A percentile compares a stretch with the other conserved stretches of the same genome.
phyloP scores from a whole-genome alignment of 2,329 filamentous ascomycete species.

The Periglandula ipomoeae region DNA sequence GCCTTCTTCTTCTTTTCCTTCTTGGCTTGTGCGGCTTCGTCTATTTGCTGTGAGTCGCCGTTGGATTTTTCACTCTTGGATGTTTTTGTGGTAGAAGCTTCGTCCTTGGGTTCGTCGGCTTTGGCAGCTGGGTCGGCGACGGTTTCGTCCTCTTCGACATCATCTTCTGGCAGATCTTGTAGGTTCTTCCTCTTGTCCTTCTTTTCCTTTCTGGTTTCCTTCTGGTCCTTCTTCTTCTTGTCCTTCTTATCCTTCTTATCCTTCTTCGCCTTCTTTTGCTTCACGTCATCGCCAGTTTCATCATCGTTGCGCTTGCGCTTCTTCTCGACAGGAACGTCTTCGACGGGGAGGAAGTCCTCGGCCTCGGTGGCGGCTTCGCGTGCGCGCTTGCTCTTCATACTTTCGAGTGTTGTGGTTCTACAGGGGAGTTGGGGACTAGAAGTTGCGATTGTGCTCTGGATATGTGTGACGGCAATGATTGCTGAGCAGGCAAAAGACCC shows the following conservation, averaged over 20 bases:
- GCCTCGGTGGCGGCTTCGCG: slow-evolving; percentile 22
- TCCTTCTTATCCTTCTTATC: slow-evolving; percentile 26
- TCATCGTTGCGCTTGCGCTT: slow-evolving; percentile 28
- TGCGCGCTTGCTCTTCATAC: slow-evolving; percentile 31
- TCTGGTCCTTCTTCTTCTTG: slow-evolving; percentile 21
- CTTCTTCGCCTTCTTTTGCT: slow-evolving; percentile 23
- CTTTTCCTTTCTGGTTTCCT: slow-evolving; percentile 29
- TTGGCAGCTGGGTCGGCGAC: slow-evolving; percentile 16
- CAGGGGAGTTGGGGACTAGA: too few relatives aligned
- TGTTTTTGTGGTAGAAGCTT: slow-evolving; percentile 10
- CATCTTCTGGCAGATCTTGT: slow-evolving; percentile 26
- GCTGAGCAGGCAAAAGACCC: slow-evolving; percentile 21
- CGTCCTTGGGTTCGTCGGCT: slow-evolving; percentile 16
- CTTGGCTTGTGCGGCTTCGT: slow-evolving; percentile 13
- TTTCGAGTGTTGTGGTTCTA: too few relatives aligned
- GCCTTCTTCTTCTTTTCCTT: slow-evolving; percentile 12
- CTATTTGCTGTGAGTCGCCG: slow-evolving; percentile 9
- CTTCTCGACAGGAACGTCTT: slow-evolving; percentile 19
- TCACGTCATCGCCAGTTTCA: slow-evolving; percentile 12
- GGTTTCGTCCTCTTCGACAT: slow-evolving; percentile 13
- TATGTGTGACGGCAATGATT: slow-evolving; percentile 21
- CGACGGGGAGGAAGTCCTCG: slow-evolving; percentile 15
- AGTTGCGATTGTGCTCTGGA: too few relatives aligned
- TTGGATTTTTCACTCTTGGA: slow-evolving; percentile 14
- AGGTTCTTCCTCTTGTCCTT: slow-evolving; percentile 31